Base-by-base conservation (phyloP, 208 protist genomes). In the Endotrypanum monterogeii region DNA sequence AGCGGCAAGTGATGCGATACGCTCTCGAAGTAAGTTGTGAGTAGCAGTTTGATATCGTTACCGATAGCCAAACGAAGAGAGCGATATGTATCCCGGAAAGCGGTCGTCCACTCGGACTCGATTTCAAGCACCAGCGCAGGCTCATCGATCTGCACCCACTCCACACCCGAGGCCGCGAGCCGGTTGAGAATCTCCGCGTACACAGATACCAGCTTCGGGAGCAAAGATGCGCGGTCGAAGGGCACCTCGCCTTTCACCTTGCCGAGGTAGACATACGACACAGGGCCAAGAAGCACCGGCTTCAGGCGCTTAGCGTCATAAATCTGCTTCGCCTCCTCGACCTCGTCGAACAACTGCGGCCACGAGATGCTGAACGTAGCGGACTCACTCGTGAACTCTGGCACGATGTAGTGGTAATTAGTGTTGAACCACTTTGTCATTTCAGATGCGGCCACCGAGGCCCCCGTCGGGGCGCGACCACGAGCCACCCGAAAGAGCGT, bases 381-480 rank as follows among this genome's bases (percentile, higher is more conserved):
- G 35, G 67, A 77, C 9, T 74, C 67, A 54, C 71, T 77, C 25
- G 77, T 80, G 68, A 98, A 93, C 78, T 98, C 95, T 46, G 95
- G 95, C 51, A 97, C 93, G 58, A 97, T 95, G 81, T 96, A 97
- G 71, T 98, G 95, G 72, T 98, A 98, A 84, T 98, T 98, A 39
- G 93, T 97, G 74, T 98, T 95, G 76, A 98, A 97, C 92, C 92
- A 98, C 73, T 98, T 98, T 50, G 87, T 96, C 95, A 98, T 98
- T 72, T 98, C 92, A 8, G 88, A 61, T 1, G 87, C 84, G 14
- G 84, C 80, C 7, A 90, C 88, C 35, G 86, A 83, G 1, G 67
- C 67, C n/a, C 86, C 86, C 58, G 78, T 84, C 3, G 82, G 79
- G 5, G 83, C 82, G 30, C 84, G 84, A 58, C 95, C 95, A 60